Percentiles rank a stretch among this genome's conserved stretches.
Evolutionary conservation across 306 rosid species (phyloP).

Genomic region (Carpinus fangiana): DNA sequence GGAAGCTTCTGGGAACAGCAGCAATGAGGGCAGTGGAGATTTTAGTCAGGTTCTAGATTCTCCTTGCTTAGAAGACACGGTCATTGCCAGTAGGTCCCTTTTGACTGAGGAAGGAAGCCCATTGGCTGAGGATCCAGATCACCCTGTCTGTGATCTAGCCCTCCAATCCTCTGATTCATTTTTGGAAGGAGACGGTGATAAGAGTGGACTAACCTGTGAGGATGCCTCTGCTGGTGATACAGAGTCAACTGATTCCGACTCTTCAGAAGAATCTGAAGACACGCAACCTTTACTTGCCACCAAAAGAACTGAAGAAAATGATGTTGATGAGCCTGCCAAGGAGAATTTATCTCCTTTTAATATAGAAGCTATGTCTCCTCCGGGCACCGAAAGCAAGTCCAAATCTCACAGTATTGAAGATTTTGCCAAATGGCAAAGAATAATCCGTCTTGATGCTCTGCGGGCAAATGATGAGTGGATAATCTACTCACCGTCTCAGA

Average conservation of each 20-base stretch:
- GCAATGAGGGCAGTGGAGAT: conserved; percentile 53
- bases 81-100: conserved; percentile 81
- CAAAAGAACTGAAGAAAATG: conserved; percentile 56
- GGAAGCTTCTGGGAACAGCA: conserved; percentile 53
- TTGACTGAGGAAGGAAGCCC: conserved; percentile 76
- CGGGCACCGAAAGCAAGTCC: conserved; percentile 9
- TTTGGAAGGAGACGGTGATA: conserved; percentile 66
- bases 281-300: conserved; percentile 58
- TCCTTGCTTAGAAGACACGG: conserved; percentile 87
- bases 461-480: conserved; percentile 93
- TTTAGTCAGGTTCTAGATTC: conserved; percentile 64
- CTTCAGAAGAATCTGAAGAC: conserved; percentile 77
- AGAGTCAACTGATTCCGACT: conserved; percentile 82
- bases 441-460: conserved; percentile 94
- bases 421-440: conserved; percentile 85
- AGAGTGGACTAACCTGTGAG: conserved; percentile 46
- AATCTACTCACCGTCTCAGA: conserved; percentile 60
- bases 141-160: conserved; percentile 3
- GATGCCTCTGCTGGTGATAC: conserved; percentile 54
- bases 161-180: conserved; percentile 47
- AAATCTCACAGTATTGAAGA: conserved; percentile 59
- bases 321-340: conserved; percentile 44
- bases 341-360: conserved; percentile 55
- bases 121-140: conserved; percentile 53
- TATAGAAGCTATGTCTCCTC: conserved; percentile 31